Evolutionary conservation across 306 rosid genomes (phyloP).

Genomic region (Albizia julibrissin): DNA sequence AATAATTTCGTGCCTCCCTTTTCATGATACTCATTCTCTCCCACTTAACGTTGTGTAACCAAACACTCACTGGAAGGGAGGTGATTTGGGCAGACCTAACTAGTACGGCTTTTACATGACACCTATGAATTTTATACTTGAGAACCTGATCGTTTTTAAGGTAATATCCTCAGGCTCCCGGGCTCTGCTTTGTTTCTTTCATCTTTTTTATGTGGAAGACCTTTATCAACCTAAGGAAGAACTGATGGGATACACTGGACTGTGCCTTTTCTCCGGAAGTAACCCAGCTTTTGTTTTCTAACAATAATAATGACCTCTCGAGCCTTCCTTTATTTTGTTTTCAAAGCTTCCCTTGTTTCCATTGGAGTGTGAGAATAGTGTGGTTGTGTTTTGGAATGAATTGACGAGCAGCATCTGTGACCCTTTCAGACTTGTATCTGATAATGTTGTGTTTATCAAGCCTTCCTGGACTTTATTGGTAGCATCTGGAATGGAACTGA

Average conservation of each 20-base stretch:
- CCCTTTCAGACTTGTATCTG: slow-evolving; percentile 1
- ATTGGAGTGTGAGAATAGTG: not conserved
- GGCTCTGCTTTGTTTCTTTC: not conserved
- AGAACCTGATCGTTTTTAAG: not conserved
- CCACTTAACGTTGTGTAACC: not conserved
- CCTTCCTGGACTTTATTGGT: not conserved
- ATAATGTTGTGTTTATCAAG: not conserved
- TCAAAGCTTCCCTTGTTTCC: slow-evolving; percentile 12
- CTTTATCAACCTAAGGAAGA: not conserved
- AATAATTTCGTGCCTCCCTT: not conserved
- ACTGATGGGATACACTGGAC: not conserved
- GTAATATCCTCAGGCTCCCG: not conserved
- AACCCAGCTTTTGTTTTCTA: not conserved
- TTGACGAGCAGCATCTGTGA: not conserved
- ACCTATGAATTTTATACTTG: not conserved
- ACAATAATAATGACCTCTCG: slow-evolving; percentile 1
- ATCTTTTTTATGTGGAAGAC: not conserved
- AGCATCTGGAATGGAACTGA: not conserved
- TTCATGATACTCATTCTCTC: not conserved
- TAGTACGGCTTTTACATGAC: not conserved
- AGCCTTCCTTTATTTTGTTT: slow-evolving; percentile 21
- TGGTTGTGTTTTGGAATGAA: slow-evolving; percentile 18
- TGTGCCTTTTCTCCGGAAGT: not conserved
- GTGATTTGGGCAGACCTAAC: not conserved
- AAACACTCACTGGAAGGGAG: not conserved